Evolutionary conservation across 192 early-diverging fungal species (phyloP).

Genomic region (Lobosporangium transversale): DNA sequence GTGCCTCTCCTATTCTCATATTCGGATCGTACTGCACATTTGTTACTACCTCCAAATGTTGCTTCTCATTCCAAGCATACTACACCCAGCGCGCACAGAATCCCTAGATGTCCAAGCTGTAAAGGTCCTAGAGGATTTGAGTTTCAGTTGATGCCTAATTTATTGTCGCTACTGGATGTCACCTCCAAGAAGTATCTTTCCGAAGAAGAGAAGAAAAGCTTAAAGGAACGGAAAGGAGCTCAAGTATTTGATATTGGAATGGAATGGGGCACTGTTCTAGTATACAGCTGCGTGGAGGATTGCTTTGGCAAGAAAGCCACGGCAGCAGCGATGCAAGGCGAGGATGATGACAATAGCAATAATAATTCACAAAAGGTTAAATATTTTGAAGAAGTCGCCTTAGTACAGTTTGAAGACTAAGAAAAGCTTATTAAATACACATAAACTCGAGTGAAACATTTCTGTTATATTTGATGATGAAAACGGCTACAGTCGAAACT

Average conservation of each 20-base stretch:
- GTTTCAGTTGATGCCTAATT: conserved; percentile 92
- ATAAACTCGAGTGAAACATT: too few species aligned
- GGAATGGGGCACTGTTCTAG: conserved; percentile 90
- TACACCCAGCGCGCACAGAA: conserved; percentile 40
- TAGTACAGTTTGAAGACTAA: conserved; percentile 67
- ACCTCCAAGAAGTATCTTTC: conserved; percentile 60
- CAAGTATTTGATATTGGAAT: conserved; percentile 76
- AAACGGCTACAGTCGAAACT: too few species aligned
- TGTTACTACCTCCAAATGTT: conserved; percentile 42
- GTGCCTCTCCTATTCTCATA: conserved; percentile 73
- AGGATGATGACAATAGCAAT: conserved; percentile 7
- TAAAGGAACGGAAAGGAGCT: conserved; percentile 50
- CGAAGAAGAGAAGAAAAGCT: conserved; percentile 37
- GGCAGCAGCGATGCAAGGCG: neutral
- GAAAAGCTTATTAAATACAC: too few species aligned
- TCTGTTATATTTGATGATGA: too few species aligned
- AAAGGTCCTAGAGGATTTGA: conserved; percentile 80
- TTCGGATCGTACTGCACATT: conserved; percentile 59
- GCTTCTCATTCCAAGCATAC: conserved; percentile 38
- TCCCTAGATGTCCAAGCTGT: conserved; percentile 76
- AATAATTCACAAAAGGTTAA: conserved; percentile 23
- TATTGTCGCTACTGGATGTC: conserved; percentile 76
- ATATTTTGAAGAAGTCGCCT: conserved; percentile 71
- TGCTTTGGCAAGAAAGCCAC: conserved; percentile 66
- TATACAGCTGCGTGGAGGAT: conserved; percentile 82